phyloP scores from a whole-genome alignment of 2,329 filamentous ascomycete species.

The Tolypocladium paradoxum region DNA sequence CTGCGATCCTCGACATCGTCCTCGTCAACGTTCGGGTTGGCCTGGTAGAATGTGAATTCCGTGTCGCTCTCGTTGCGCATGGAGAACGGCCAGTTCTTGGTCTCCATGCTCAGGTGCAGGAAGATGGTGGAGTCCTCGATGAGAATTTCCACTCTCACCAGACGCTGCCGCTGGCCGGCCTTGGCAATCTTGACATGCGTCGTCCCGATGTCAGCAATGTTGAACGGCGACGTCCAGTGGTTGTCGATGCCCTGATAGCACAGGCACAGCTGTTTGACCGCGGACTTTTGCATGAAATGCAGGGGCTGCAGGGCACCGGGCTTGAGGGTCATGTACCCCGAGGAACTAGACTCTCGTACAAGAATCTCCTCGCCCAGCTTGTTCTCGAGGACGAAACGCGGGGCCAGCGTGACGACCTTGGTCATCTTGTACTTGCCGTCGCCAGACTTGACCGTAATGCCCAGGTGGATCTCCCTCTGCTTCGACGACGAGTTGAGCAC shows the following conservation, averaged over 20 bases:
- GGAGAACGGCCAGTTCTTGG: slow-evolving; percentile 94
- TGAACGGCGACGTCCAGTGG: slow-evolving; percentile 96
- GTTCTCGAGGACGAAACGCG: slow-evolving; percentile 89
- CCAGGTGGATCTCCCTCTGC: slow-evolving; percentile 77
- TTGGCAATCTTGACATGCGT: slow-evolving; percentile 91
- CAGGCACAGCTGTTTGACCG: slow-evolving; percentile 79
- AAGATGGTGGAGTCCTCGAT: slow-evolving; percentile 93
- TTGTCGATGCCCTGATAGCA: slow-evolving; percentile 93
- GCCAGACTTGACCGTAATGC: slow-evolving; percentile 78
- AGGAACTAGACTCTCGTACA: slow-evolving; percentile 84
- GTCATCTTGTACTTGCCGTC: slow-evolving; percentile 97
- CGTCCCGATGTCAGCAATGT: slow-evolving; percentile 88
- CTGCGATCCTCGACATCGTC: slow-evolving; percentile 75
- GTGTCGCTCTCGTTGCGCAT: slow-evolving; percentile 97
- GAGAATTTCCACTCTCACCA: slow-evolving; percentile 79
- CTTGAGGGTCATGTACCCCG: slow-evolving; percentile 68
- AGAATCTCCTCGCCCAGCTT: slow-evolving; percentile 81
- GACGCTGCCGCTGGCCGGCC: slow-evolving; percentile 75
- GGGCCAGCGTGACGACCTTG: slow-evolving; percentile 86
- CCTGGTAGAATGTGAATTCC: slow-evolving; percentile 94
- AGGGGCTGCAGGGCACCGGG: slow-evolving; percentile 73
- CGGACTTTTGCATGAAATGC: slow-evolving; percentile 76
- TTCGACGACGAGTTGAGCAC: slow-evolving; percentile 63
- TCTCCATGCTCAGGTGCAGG: slow-evolving; percentile 80
- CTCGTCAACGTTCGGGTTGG: slow-evolving; percentile 84